Conservation (phyloP, 1,139 yeast species). For the Keqinozyma sinolaborantium region DNA sequence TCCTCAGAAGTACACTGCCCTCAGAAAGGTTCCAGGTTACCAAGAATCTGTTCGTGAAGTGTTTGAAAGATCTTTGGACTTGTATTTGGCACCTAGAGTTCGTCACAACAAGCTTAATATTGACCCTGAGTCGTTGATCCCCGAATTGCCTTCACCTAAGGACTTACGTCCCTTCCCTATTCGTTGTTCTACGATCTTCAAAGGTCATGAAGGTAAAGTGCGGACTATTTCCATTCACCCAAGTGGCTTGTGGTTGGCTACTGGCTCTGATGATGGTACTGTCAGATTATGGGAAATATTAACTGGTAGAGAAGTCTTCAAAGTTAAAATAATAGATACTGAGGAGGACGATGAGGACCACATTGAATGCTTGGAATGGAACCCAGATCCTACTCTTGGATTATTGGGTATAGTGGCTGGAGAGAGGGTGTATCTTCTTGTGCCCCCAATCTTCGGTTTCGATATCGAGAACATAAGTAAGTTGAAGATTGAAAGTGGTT, state of each 20-base stretch:
- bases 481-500: slow-evolving; percentile 81
- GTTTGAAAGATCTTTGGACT: slow-evolving; percentile 90
- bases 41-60: slow-evolving; percentile 81
- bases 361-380: slow-evolving; percentile 85
- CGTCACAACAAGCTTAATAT: slow-evolving; percentile 88
- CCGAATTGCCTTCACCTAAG: slow-evolving; percentile 94
- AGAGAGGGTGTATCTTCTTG: slow-evolving; percentile 69
- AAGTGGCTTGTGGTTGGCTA: slow-evolving; percentile 90
- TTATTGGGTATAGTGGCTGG: slow-evolving; percentile 84
- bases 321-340: slow-evolving; percentile 48
- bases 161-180: slow-evolving; percentile 98
- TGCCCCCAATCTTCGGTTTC: slow-evolving; percentile 89
- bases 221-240: slow-evolving; percentile 86
- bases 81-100: slow-evolving; percentile 94
- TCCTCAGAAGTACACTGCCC: slow-evolving; percentile 77
- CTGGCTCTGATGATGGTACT: slow-evolving; percentile 96
- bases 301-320: slow-evolving; percentile 91
- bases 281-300: slow-evolving; percentile 95
- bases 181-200: slow-evolving; percentile 76
- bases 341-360: slow-evolving; percentile 65
- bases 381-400: slow-evolving; percentile 72
- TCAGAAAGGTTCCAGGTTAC: slow-evolving; percentile 94
- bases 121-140: slow-evolving; percentile 94
- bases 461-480: slow-evolving; percentile 82
- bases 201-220: slow-evolving; percentile 81